phyloP scores from a whole-genome alignment of 2,329 filamentous ascomycete species.

The Cladosporium colombiae region DNA sequence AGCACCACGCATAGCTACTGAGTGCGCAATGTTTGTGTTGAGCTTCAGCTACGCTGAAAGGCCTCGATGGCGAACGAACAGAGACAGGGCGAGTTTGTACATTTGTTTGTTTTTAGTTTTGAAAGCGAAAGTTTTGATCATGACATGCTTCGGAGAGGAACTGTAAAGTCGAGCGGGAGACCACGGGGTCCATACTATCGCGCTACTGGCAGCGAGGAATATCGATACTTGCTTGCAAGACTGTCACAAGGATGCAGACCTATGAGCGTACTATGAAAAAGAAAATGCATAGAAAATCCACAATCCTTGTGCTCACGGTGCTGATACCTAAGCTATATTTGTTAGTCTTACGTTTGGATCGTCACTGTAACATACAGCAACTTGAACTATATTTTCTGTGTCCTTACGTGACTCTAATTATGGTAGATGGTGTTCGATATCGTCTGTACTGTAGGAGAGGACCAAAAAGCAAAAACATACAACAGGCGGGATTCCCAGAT shows the following conservation, averaged over 20 bases:
- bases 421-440: no score
- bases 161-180: neutral
- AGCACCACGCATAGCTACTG: neutral
- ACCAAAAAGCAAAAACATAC: no score
- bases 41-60: neutral
- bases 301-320: neutral
- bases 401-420: no score
- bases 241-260: neutral
- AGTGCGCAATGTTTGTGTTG: neutral
- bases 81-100: neutral
- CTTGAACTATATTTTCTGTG: no score
- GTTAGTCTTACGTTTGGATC: no score
- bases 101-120: neutral
- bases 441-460: no score
- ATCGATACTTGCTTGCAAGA: neutral
- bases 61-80: neutral
- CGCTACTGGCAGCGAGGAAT: neutral
- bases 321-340: no score
- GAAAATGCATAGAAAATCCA: neutral
- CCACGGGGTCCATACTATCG: neutral
- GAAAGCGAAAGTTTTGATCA: neutral
- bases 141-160: neutral
- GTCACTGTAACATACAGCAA: no score
- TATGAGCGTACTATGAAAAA: neutral
- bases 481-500: no score